Percentiles rank a stretch among this genome's conserved stretches.
These are phyloP conservation scores for Sporothrix brasiliensis DNA, from an alignment of 2,329 filamentous ascomycete genomes.

Conservation along the genomic window DNA sequence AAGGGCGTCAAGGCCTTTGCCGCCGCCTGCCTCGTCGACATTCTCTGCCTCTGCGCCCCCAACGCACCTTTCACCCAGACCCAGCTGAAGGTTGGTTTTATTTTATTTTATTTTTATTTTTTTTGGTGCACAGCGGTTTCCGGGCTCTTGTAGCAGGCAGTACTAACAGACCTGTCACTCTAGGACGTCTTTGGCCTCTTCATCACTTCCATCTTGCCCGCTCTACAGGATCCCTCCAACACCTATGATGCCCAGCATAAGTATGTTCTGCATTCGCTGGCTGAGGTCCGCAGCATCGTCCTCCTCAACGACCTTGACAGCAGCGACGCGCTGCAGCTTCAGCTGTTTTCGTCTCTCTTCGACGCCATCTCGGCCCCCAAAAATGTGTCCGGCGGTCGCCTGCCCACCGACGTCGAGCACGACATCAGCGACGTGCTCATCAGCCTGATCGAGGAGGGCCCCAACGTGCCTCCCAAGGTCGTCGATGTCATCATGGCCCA, in stretches of 20 bases:
- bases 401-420: slow-evolving; percentile 91
- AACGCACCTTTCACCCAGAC: slow-evolving; percentile 90
- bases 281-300: slow-evolving; percentile 92
- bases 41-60: slow-evolving; percentile 88
- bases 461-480: slow-evolving; percentile 75
- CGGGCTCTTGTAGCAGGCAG: too few relatives aligned
- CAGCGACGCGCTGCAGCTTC: slow-evolving; percentile 74
- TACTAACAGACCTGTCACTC: slow-evolving; percentile 18
- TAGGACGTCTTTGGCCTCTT: slow-evolving; percentile 94
- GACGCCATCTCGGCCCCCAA: slow-evolving; percentile 85
- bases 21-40: slow-evolving; percentile 87
- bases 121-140: too few relatives aligned
- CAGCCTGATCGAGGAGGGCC: slow-evolving; percentile 83
- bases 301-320: slow-evolving; percentile 86
- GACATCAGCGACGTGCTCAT: slow-evolving; percentile 86
- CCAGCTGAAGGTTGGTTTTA: slow-evolving; percentile 75
- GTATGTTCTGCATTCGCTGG: slow-evolving; percentile 84
- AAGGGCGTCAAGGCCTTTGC: slow-evolving; percentile 88
- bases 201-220: slow-evolving; percentile 78
- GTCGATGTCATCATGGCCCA: slow-evolving; percentile 94
- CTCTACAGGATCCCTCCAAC: slow-evolving; percentile 81
- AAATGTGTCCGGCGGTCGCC: slow-evolving; percentile 73
- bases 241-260: slow-evolving; percentile 93
- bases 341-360: slow-evolving; percentile 86
- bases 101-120: too few relatives aligned